A percentile compares a stretch with the other conserved stretches of the same genome.
Conservation (phyloP, 1,284 basidiomycete genomes). For the Trametes sp. region DNA sequence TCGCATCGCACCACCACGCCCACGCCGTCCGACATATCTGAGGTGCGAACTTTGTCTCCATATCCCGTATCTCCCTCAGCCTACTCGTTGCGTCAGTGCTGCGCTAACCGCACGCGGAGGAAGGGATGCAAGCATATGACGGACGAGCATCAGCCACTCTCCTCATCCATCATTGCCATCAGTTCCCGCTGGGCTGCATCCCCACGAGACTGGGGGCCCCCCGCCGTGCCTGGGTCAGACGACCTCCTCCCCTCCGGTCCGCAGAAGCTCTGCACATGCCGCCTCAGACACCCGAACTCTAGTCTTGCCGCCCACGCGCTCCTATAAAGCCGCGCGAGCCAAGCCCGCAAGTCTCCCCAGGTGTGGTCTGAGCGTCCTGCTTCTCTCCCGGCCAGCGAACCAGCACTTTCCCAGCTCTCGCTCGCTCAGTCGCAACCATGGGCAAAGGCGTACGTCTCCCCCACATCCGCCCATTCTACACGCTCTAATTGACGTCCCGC, state of each 20-base stretch:
- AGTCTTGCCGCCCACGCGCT: not conserved
- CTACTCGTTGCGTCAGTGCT: not conserved
- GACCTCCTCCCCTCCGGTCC: conserved; percentile 21
- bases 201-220: conserved; percentile 13
- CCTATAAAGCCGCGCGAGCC: conserved; percentile 13
- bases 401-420: conserved; percentile 15
- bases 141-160: conserved; percentile 8
- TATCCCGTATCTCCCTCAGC: not conserved
- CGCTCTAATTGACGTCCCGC: not conserved
- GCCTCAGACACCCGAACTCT: not conserved
- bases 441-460: conserved; percentile 40
- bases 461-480: not conserved
- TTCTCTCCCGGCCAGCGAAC: conserved; percentile 21
- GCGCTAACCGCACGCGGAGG: not conserved
- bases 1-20: not conserved
- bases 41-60: conserved; percentile 2
- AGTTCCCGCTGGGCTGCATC: conserved; percentile 3
- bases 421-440: conserved; percentile 33
- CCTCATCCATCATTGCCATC: conserved; percentile 16
- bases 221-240: conserved; percentile 26
- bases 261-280: conserved; percentile 10
- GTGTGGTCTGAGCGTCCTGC: conserved; percentile 22
- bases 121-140: not conserved
- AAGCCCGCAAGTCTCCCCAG: conserved; percentile 6
- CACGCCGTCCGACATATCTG: not conserved